Percentiles rank a stretch among this genome's conserved stretches.
Evolutionary conservation across 192 early-diverging fungal species (phyloP).

Genomic region (Borealophlyctis nickersoniae): DNA sequence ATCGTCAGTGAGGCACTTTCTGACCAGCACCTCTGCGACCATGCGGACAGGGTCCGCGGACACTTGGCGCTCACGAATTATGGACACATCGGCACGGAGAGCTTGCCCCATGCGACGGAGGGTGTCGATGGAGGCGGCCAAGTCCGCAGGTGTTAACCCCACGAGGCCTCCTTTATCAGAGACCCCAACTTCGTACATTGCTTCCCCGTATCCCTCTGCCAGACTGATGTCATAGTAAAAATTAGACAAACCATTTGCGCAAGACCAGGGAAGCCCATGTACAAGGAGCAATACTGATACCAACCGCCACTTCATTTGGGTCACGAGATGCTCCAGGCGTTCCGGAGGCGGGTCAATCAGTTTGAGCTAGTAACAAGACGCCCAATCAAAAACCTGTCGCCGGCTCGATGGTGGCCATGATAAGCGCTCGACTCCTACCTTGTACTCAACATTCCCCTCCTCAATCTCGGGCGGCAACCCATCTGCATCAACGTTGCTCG

Average conservation of each 20-base stretch:
- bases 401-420: background rate
- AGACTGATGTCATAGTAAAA: constrained; percentile 36
- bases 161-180: constrained; percentile 78
- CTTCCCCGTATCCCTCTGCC: constrained; percentile 82
- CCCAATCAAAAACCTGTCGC: background rate
- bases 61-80: constrained; percentile 51
- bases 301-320: constrained; percentile 86
- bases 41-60: constrained; percentile 27
- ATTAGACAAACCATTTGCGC: constrained; percentile 1
- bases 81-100: constrained; percentile 64
- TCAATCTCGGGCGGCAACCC: constrained; percentile 77
- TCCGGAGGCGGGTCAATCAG: constrained; percentile 63
- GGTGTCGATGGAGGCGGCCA: constrained; percentile 59
- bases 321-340: constrained; percentile 80
- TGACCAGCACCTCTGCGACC: constrained; percentile 77
- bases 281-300: background rate
- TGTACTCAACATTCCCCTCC: constrained; percentile 89
- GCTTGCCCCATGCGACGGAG: constrained; percentile 61
- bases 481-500: background rate
- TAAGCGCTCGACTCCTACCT: constrained; percentile 42
- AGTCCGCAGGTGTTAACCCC: constrained; percentile 61
- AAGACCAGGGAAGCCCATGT: background rate
- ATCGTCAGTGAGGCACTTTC: constrained; percentile 56
- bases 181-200: constrained; percentile 88
- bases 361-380: constrained; percentile 54